Conservation (phyloP, 2,329 filamentous ascomycete genomes). For the Botryotinia calthae region DNA sequence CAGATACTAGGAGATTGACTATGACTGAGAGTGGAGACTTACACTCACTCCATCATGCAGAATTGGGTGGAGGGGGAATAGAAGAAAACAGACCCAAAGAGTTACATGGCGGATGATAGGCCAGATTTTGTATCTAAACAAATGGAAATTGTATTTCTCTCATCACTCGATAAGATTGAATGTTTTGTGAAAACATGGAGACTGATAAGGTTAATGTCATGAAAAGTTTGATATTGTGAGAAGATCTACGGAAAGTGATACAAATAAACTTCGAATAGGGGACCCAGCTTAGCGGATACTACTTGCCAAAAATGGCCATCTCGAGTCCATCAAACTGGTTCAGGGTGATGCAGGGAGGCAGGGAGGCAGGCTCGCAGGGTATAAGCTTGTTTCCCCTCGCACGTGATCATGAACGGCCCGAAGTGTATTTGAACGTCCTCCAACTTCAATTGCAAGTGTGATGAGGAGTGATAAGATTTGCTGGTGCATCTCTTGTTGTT, state of each 20-base stretch:
- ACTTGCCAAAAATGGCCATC: neutral
- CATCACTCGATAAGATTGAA: constrained; percentile 4
- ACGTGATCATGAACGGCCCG: neutral
- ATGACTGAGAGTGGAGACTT: constrained; percentile 7
- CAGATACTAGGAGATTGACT: constrained; percentile 14
- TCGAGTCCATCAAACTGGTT: neutral
- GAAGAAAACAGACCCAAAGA: neutral
- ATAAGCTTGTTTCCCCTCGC: neutral
- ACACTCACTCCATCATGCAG: neutral
- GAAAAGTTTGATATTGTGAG: neutral
- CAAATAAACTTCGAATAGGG: neutral
- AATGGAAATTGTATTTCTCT: neutral
- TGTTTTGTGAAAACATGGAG: neutral
- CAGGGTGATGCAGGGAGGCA: neutral
- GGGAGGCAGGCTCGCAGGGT: neutral
- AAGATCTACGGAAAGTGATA: neutral
- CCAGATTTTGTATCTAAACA: neutral
- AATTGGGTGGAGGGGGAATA: neutral
- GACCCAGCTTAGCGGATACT: neutral
- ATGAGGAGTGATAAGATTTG: neutral
- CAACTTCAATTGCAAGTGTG: neutral
- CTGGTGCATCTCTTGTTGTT: neutral
- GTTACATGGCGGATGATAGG: neutral
- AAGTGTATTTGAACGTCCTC: neutral
- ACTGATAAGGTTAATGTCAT: neutral